Base-by-base conservation (phyloP, 1,284 basidiomycete genomes). In the Inonotus obliquus region DNA sequence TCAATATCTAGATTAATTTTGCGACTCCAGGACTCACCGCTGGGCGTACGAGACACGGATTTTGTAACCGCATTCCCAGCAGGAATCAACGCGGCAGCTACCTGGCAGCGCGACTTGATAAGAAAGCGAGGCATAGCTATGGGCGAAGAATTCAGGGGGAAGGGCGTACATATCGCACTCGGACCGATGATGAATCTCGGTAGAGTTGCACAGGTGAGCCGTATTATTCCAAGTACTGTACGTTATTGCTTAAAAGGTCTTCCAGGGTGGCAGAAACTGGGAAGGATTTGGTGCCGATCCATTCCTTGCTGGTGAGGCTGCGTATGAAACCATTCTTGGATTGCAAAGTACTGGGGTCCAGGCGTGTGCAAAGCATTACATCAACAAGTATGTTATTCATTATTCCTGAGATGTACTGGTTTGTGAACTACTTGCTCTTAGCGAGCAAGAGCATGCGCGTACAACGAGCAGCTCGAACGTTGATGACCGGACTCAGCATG, bases 271-370 rank as follows among this genome's bases (percentile, higher is more conserved):
- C 0, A 77, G 92, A 10, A 92, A 91, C 72, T 95, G 90, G 90
- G 92, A 95, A 76, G 90, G 89, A 7, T 93, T 91, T 65, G 87
- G 90, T 52, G 86, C 80, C 17, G 87, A 91, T 70, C 90, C 91
- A 0, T 94, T 86, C 75, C 75, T 94, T 45, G 71, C 81, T 54
- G 87, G 89, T 17, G 88, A 88, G 71, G 81, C 83, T 0, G 84
- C 89, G 0, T 89, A 86, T 64, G 84, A 89, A 71, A 92, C 88
- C 1, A 81, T 93, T 63, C 72, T 86, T 23, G 91, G 92, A 1
- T 75, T 92, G 73, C 92, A 94, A 69, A 71, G 77, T 41, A 79
- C 77, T 1, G 91, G 91, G 38, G 87, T 94, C 0, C 88, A 86
- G 69, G 84, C 86, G 9, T 87, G 85, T 64, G 89, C 89, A 17